A percentile compares a stretch with the other conserved stretches of the same genome.
Conservation (phyloP, 495 filamentous ascomycete species). For the Trichoderma reesei region DNA sequence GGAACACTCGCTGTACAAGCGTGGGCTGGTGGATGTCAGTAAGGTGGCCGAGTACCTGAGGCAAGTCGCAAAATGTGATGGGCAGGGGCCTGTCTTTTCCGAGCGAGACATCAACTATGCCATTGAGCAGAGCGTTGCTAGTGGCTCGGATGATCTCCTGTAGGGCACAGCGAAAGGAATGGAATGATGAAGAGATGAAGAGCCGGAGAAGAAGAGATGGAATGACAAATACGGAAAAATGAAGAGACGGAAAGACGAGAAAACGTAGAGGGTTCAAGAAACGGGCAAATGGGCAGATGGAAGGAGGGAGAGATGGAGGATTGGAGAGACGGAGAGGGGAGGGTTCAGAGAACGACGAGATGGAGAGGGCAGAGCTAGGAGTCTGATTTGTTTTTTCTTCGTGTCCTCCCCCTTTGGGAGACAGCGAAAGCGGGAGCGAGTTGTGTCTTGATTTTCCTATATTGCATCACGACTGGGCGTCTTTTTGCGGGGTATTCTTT, state of each 20-base stretch:
- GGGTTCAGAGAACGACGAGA: neutral
- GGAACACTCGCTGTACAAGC: constrained; percentile 65
- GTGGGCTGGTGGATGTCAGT: constrained; percentile 75
- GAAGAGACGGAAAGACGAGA: neutral
- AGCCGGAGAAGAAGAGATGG: neutral
- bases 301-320: neutral
- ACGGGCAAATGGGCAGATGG: neutral
- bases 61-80: constrained; percentile 73
- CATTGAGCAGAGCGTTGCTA: constrained; percentile 67
- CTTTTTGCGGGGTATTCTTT: neutral
- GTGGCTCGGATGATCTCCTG: constrained; percentile 64
- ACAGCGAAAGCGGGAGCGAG: neutral
- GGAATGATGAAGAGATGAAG: neutral
- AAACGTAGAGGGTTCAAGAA: constrained; percentile 4
- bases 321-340: neutral
- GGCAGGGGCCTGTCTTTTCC: constrained; percentile 81
- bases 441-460: neutral
- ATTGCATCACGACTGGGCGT: constrained; percentile 4
- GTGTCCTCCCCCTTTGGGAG: constrained; percentile 10
- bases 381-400: constrained; percentile 11
- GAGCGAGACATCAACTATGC: constrained; percentile 63
- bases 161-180: constrained; percentile 25
- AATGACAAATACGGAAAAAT: neutral
- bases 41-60: constrained; percentile 68
- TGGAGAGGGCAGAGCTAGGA: neutral